Evolutionary conservation across 169 alveolate genomes (phyloP), one percentile per base, ranked within the genome.

Genomic region (Babesia sp.): DNA sequence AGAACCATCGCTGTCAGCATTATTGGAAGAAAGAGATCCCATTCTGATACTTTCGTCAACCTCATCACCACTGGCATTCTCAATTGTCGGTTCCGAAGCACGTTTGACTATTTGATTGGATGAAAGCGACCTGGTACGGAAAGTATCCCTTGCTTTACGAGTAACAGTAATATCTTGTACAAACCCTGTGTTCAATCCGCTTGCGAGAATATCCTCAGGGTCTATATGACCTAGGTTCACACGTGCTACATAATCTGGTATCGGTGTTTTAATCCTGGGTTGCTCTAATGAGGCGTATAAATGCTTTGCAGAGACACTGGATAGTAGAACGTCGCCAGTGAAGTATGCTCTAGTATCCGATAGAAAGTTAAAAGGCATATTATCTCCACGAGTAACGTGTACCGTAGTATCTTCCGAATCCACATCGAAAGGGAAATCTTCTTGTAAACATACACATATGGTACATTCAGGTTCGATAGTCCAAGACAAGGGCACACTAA

Each of bases 401-500:
- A 50, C 36, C 22, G 61, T 51, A 24, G 39, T 22, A 24, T 61
- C 70, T 24, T 22, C 31, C 24, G 44, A 29, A 12, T 46, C 50
- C 12, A 39, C 46, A 22, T 46, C 56, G 20, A 64, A 22, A 22
- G 68, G 73, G 64, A 79, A 79, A 54, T 79, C 87, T 16, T 59
- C 50, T 39, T 66, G 72, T 64, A 79, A 77, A 29, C 81, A 71
- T 8, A 60, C 78, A 56, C 83, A 56, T 18, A 79, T 79, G 41
- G 83, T 71, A 33, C 63, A 53, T 29, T 64, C 57, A 16, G 66
- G 75, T 57, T 69, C 66, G 8, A 71, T 37, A 6, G 72, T 79
- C 87, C 87, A 79, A 12, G 87, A 44, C 31, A 79, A 37, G 41
- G 87, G 87, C n/a, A 79, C 29, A 18, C 55, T n/a, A 3, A 57